Conservation (phyloP, 805 yeast species). For the Sungouiozyma ichnusensis region DNA sequence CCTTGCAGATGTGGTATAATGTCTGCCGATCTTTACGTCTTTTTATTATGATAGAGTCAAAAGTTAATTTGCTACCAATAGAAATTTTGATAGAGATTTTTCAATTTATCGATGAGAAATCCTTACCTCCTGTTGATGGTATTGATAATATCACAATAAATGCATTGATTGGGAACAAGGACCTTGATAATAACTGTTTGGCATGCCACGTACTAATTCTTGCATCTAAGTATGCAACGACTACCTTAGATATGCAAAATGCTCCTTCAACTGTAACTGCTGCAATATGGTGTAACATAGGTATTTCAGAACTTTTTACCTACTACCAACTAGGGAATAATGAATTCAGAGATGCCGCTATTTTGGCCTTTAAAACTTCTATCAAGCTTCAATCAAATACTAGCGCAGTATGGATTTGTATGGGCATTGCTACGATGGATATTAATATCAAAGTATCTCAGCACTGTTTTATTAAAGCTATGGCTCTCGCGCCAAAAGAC, state of each 20-base stretch:
- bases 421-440: slow-evolving; percentile 66
- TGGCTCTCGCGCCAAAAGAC: slow-evolving; percentile 57
- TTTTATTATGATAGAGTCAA: slow-evolving; percentile 45
- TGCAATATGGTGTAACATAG: slow-evolving; percentile 56
- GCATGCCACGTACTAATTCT: slow-evolving; percentile 35
- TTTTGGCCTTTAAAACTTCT: slow-evolving; percentile 51
- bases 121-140: slow-evolving; percentile 18
- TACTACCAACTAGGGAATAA: slow-evolving; percentile 25
- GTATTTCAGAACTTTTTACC: slow-evolving; percentile 48
- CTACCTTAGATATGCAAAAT: slow-evolving; percentile 7
- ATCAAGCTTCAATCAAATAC: slow-evolving; percentile 62
- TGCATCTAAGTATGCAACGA: slow-evolving; percentile 37
- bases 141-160: slow-evolving; percentile 21
- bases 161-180: slow-evolving; percentile 12
- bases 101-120: slow-evolving; percentile 8
- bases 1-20: slow-evolving; percentile 57
- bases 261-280: slow-evolving; percentile 42
- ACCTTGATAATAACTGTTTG: slow-evolving; percentile 27
- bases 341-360: slow-evolving; percentile 39
- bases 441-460: slow-evolving; percentile 68
- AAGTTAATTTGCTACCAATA: slow-evolving; percentile 41
- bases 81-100: slow-evolving; percentile 28
- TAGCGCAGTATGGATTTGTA: slow-evolving; percentile 66
- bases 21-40: slow-evolving; percentile 48
- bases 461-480: slow-evolving; percentile 84